Base-by-base conservation (phyloP, 225 moss, liverwort and hornwort species). In the Physcomitrium patens region DNA sequence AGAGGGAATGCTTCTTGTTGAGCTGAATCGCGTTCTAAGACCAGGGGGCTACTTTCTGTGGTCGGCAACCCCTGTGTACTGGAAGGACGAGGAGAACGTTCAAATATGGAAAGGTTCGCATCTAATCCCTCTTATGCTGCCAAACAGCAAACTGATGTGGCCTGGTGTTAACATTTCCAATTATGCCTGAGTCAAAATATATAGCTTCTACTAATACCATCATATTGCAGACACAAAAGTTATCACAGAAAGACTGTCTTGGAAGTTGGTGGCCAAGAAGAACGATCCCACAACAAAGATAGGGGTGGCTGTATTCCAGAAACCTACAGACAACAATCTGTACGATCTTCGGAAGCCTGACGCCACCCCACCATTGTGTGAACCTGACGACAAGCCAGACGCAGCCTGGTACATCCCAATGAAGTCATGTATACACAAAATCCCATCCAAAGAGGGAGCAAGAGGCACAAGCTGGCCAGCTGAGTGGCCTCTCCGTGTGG, bases 1-100 rank as follows among this genome's bases (percentile, higher is more conserved):
- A 92, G 91, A 71, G 69, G 93, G 93, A 19, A 84, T 81, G 73
- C 87, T 93, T 43, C 85, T 93, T n/a, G 43, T 93, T 59, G 93
- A 93, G 82, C 80, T 93, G 28, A 93, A 93, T 72, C 83, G 93
- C 28, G 52, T 93, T 41, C 57, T 93, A 47, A 77, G 93, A 70
- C 91, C 93, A 0, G 90, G 90, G 56, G 93, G 91, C 18, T 91
- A 75, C 67, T 93, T 93, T 78, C 74, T 91, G 3, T 93, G 93
- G 93, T 93, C 93, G 65, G 93, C 93, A 47, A 93, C 91, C 15
- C 93, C 93, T 44, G 93, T 93, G 16, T 93, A 93, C 71, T 82
- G 76, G 70, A 78, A 84, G 22, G 77, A 83, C 31, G 81, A 81
- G 1, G 86, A 86, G 37, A 67, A 62, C 37, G 48, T 24, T 10